phyloP scores from a whole-genome alignment of 495 filamentous ascomycete genomes.

The Eremomyces bilateralis region DNA sequence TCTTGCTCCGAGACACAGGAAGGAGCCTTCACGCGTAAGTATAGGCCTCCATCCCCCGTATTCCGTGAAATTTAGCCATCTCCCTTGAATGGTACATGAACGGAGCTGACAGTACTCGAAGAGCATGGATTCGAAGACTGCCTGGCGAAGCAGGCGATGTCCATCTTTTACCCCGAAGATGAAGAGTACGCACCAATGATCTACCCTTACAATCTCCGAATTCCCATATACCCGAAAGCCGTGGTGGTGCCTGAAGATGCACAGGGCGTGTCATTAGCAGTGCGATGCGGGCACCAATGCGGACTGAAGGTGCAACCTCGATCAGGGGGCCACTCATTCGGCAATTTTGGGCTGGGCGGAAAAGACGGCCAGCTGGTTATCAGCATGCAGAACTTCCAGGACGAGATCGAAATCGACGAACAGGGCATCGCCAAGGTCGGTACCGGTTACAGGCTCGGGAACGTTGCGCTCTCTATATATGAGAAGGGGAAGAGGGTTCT shows the following conservation, averaged over 20 bases:
- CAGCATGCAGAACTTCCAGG: slow-evolving; percentile 28
- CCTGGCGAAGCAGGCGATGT: too few relatives aligned
- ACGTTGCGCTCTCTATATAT: slow-evolving; percentile 35
- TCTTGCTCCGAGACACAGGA: too few relatives aligned
- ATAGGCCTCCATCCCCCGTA: too few relatives aligned
- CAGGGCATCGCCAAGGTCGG: slow-evolving; percentile 43
- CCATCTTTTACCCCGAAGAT: too few relatives aligned
- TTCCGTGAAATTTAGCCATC: too few relatives aligned
- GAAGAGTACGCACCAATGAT: slow-evolving; percentile 8
- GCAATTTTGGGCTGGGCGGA: slow-evolving; percentile 30
- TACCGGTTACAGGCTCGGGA: slow-evolving; percentile 36
- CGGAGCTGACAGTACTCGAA: too few relatives aligned
- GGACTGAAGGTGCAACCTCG: slow-evolving; percentile 42
- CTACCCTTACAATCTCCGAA: slow-evolving; percentile 40
- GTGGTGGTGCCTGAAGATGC: slow-evolving; percentile 36
- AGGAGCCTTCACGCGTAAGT: too few relatives aligned
- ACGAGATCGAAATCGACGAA: slow-evolving; percentile 26
- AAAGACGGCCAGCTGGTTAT: slow-evolving; percentile 33
- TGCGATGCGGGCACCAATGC: slow-evolving; percentile 33
- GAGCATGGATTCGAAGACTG: too few relatives aligned
- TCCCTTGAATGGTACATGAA: too few relatives aligned
- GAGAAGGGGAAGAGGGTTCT: slow-evolving; percentile 40
- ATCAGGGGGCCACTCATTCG: slow-evolving; percentile 57
- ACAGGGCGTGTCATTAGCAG: slow-evolving; percentile 33
- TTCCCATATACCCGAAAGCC: slow-evolving; percentile 35